phyloP scores from a whole-genome alignment of 2,329 filamentous ascomycete species.

The Stachybotrys echinatus region DNA sequence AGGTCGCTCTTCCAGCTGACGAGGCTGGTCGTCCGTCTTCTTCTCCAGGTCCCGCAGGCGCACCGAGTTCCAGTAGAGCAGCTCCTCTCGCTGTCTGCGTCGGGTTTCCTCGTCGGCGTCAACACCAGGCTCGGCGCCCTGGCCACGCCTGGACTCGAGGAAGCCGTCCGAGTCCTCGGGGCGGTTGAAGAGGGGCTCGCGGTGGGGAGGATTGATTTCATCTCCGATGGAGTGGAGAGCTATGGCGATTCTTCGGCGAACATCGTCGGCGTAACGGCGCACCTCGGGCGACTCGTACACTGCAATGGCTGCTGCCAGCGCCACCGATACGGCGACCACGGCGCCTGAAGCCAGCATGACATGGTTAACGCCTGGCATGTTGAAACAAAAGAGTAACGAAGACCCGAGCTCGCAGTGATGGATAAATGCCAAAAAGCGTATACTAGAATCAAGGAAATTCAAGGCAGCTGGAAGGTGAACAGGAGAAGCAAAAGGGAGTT shows the following conservation, averaged over 20 bases:
- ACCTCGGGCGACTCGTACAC: slow-evolving; percentile 62
- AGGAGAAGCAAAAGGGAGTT: not conserved
- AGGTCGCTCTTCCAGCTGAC: slow-evolving; percentile 8
- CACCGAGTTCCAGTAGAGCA: slow-evolving; percentile 61
- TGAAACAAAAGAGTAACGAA: slow-evolving; percentile 3
- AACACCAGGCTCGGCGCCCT: slow-evolving; percentile 39
- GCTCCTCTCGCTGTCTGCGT: slow-evolving; percentile 56
- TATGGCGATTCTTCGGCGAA: slow-evolving; percentile 56
- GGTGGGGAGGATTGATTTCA: slow-evolving; percentile 41
- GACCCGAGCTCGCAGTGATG: not conserved
- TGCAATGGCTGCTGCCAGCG: slow-evolving; percentile 52
- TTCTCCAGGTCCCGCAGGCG: slow-evolving; percentile 41
- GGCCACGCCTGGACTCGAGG: slow-evolving; percentile 42
- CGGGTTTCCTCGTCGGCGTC: slow-evolving; percentile 59
- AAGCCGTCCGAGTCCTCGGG: slow-evolving; percentile 64
- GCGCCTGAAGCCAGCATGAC: slow-evolving; percentile 49
- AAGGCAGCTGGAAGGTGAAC: too few relatives aligned
- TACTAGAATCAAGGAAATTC: not conserved
- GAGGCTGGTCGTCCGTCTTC: slow-evolving; percentile 12
- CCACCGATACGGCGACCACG: slow-evolving; percentile 52
- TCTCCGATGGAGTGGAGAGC: slow-evolving; percentile 56
- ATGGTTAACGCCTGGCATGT: slow-evolving; percentile 53
- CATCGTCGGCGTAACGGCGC: slow-evolving; percentile 54
- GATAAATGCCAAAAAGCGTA: not conserved
- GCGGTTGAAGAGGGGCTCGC: slow-evolving; percentile 56